Base-by-base conservation (phyloP, 371 early-diverging fungal species). In the Zopfochytrium polystomum region DNA sequence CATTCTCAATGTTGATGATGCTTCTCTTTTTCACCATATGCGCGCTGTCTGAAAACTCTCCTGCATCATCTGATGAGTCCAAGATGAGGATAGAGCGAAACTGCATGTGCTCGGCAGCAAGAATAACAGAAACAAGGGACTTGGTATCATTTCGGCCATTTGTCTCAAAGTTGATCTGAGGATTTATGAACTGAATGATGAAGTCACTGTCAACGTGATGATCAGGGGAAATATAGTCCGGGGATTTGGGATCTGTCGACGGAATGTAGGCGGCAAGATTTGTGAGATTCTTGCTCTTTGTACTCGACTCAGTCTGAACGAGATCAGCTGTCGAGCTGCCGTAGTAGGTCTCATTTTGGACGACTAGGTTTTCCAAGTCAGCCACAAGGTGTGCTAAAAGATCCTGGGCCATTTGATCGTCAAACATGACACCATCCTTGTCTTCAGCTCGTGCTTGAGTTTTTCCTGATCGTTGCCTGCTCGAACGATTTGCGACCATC, bases 1-100 rank as follows among this genome's bases (percentile, higher is more conserved):
- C 81, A 50, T 90, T 86, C 20, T 89, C 81, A 3, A 93, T 60
- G 47, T 86, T 88, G 34, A 87, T 73, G 25, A 92, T 71, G n/a
- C 80, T 86, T 20, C 92, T 77, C 5, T 83, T 71, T 59, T 89
- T 83, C 50, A 81, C 81, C 51, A 75, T 77, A 18, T 69, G 63
- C 29, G 77, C 79, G 26, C 71, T 67, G 35, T 61, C 48, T 3
- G 64, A 59, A 20, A 74, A 65, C 23, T 70, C 69, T 25, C 52
- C 11, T 3, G 56, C 47, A 11, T 52, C 53, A 0, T 52, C 51
- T 27, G 35, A 31, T 15, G 46, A n/a, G 51, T 87, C 88, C 15
- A 85, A 55, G 45, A 90, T 83, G 32, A 65, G 68, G 46, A 87
- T 71, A 0, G 78, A 79, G 46, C 83, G 82, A n/a, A 86, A 66